Evolutionary conservation across 768 basidiomycete genomes (phyloP), one percentile per base, ranked within the genome.

Genomic region (Coprinopsis strossmayeri): DNA sequence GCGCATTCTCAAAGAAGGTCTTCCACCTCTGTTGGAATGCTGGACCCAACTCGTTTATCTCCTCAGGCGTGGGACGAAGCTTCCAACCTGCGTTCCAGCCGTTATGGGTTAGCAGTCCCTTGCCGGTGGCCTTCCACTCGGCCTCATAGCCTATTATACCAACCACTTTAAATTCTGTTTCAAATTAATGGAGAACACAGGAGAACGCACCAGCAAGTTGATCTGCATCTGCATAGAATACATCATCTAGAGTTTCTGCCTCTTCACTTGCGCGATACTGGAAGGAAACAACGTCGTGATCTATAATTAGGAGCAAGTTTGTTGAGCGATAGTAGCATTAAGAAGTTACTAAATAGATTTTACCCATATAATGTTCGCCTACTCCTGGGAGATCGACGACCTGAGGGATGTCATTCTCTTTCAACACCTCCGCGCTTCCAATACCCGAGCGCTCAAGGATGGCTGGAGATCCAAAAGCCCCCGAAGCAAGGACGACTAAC

Each of bases 351-450:
- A 21, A 15, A 7, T 7, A 32, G n/a, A n/a, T n/a, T 15, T 32
- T 45, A 75, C 79, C 80, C 54, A 73, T 69, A 46, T 77, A 79
- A 53, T 87, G 77, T 58, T 84, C 82, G 10, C 89, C 88, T 0
- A 93, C 88, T 15, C 82, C 83, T 1, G 86, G 84, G 12, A 90
- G 74, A 46, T 87, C 78, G 11, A 85, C 70, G 23, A 78, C 42
- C 50, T 70, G 67, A 5, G 64, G 55, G 26, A 91, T 73, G 11
- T 68, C 70, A 45, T 75, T 64, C 27, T 63, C 64, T 34, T 72
- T 57, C 34, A 89, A 65, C 32, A 83, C 54, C 0, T 63, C 58
- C 2, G 59, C 55, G 0, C 74, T 69, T 2, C 89, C 89, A 47
- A 93, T 82, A 4, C 89, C 58, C 0, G 55, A 74, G 57, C 78